phyloP scores from a whole-genome alignment of 2,329 filamentous ascomycete genomes.

The Phialocephala sp. region DNA sequence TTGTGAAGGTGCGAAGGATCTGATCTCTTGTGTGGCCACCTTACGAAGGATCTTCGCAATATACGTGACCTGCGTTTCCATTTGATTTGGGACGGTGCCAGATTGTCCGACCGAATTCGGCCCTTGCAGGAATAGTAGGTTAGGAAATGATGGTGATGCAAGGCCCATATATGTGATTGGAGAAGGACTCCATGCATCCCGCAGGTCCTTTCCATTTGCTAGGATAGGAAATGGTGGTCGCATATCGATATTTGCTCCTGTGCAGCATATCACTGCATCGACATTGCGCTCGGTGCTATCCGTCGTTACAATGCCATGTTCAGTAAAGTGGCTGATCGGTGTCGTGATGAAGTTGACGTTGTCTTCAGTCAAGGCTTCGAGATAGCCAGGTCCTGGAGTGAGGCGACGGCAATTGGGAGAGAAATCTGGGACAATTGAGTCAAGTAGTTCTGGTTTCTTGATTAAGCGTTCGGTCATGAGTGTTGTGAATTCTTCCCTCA shows the following conservation, averaged over 20 bases:
- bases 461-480: slow-evolving; percentile 50
- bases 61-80: slow-evolving; percentile 70
- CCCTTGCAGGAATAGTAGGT: slow-evolving; percentile 68
- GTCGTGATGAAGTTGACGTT: slow-evolving; percentile 67
- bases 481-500: slow-evolving; percentile 44
- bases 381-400: slow-evolving; percentile 61
- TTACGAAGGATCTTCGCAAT: slow-evolving; percentile 73
- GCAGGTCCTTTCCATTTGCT: slow-evolving; percentile 59
- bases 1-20: slow-evolving; percentile 60
- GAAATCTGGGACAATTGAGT: slow-evolving; percentile 48
- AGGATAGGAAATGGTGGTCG: slow-evolving; percentile 65
- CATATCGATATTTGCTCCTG: slow-evolving; percentile 66
- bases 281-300: slow-evolving; percentile 63
- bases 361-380: slow-evolving; percentile 65
- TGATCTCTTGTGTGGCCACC: slow-evolving; percentile 68
- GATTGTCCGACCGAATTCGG: slow-evolving; percentile 64
- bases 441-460: slow-evolving; percentile 46
- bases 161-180: slow-evolving; percentile 72
- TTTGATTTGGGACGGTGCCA: slow-evolving; percentile 69
- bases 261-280: slow-evolving; percentile 71
- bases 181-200: slow-evolving; percentile 60
- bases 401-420: slow-evolving; percentile 50
- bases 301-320: slow-evolving; percentile 62
- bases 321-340: slow-evolving; percentile 62
- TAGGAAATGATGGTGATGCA: slow-evolving; percentile 69